Evolutionary conservation across 2,329 filamentous ascomycete species (phyloP), one percentile per base, ranked within the genome.

Genomic region (Chlorencoelia australis): DNA sequence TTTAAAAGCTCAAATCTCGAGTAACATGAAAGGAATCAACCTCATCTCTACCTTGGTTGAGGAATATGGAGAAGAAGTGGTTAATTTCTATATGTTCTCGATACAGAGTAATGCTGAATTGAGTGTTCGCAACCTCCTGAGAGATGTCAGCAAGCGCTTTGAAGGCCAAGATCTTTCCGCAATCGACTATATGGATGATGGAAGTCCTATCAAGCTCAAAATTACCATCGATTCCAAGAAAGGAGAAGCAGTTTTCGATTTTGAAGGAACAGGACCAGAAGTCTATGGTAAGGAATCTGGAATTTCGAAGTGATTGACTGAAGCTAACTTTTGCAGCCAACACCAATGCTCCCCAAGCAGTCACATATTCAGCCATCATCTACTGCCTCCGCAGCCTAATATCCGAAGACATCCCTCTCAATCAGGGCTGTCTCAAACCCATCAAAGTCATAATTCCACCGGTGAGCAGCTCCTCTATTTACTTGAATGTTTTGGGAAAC

Each of bases 101-200:
- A 91, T 93, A 44, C 84, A 91, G 55, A 70, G 76, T 41, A 91
- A 88, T 30, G 85, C 85, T 0, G 84, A 87, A 49, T 66, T 74
- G 1, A 80, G 79, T 20, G 86, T 94, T 0, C 73, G 82, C 13
- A 73, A 72, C 33, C 67, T 93, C 4, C 66, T 93, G 18, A 86
- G 81, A 52, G 66, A 73, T 3, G 77, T 89, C n/a, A 69, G 75
- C 50, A 70, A 70, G 43, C 69, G 75, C 16, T 84, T 86, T 47
- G 69, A 75, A 46, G 79, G 79, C 2, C 69, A 75, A 39, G 75
- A 82, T n/a, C 69, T 93, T 0, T 70, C 73, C 6, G 82, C 86
- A 0, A 66, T 79, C 1, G 85, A 94, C 53, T 85, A 79, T 62
- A 91, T 93, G 82, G 86, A 93, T 49, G 85, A 93, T 49, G 85